A percentile compares a stretch with the other conserved stretches of the same genome.
phyloP scores from a whole-genome alignment of 768 basidiomycete species.

The Tricholoma sp. region DNA sequence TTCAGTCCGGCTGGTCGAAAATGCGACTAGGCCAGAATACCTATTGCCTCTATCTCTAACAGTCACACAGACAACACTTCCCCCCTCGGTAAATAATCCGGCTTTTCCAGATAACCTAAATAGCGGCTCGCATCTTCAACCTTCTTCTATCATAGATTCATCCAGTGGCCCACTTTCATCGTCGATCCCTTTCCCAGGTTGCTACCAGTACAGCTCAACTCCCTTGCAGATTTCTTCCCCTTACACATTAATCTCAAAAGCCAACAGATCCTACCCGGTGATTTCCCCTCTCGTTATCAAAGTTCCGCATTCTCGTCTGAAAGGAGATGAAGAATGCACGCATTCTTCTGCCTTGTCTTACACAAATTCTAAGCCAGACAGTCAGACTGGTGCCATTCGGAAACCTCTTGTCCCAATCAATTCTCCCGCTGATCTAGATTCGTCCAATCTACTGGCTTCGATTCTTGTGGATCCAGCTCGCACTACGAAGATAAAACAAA shows the following conservation, averaged over 20 bases:
- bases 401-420: conserved; percentile 6
- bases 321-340: conserved; percentile 4
- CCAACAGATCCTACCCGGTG: neutral
- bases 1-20: conserved; percentile 20
- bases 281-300: neutral
- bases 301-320: neutral
- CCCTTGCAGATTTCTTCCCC: conserved; percentile 24
- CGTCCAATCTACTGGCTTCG: neutral
- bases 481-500: conserved; percentile 9
- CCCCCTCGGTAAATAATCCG: neutral
- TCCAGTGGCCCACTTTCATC: neutral
- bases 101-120: conserved; percentile 4
- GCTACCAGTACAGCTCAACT: neutral
- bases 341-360: neutral
- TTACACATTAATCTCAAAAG: conserved; percentile 17
- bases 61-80: neutral
- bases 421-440: neutral
- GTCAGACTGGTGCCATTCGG: neutral
- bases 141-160: neutral
- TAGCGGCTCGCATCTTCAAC: neutral
- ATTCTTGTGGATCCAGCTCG: neutral
- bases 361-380: neutral
- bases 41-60: conserved; percentile 15
- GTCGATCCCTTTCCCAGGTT: neutral
- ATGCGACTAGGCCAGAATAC: conserved; percentile 9